A percentile compares a stretch with the other conserved stretches of the same genome.
Evolutionary conservation across 1,284 basidiomycete genomes (phyloP).

Genomic region (Rhodotorula mucilaginosa): DNA sequence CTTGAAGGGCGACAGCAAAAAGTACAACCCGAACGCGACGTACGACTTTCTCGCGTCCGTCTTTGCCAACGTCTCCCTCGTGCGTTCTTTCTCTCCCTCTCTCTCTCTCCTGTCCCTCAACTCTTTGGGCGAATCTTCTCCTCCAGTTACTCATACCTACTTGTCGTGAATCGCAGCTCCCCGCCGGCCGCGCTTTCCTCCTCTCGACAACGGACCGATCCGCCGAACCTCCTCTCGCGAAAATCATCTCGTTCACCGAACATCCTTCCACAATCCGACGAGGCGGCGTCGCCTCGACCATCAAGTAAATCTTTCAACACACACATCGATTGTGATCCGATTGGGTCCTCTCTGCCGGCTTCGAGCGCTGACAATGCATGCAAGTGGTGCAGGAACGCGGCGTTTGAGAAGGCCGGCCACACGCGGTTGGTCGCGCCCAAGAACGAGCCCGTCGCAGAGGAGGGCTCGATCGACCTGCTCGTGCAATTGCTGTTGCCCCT

Average conservation of each 20-base stretch:
- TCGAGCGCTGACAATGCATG: neutral
- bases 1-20: constrained; percentile 62
- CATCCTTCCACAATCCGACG: constrained; percentile 79
- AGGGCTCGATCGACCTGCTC: constrained; percentile 63
- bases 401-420: constrained; percentile 67
- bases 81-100: constrained; percentile 46
- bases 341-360: no score
- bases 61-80: constrained; percentile 82
- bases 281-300: constrained; percentile 76
- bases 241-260: constrained; percentile 81
- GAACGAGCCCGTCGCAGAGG: constrained; percentile 47
- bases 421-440: constrained; percentile 65
- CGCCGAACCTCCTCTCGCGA: constrained; percentile 74
- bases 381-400: constrained; percentile 63
- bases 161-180: constrained; percentile 38
- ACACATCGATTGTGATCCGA: neutral
- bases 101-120: no score
- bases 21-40: constrained; percentile 49
- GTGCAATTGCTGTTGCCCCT: constrained; percentile 83
- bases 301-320: constrained; percentile 62
- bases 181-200: constrained; percentile 68
- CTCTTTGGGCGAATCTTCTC: no score
- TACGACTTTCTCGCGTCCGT: constrained; percentile 86
- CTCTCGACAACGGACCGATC: constrained; percentile 56
- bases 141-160: no score